Conservation (phyloP, 2,329 filamentous ascomycete genomes). For the Aspergillus tubingensis region DNA sequence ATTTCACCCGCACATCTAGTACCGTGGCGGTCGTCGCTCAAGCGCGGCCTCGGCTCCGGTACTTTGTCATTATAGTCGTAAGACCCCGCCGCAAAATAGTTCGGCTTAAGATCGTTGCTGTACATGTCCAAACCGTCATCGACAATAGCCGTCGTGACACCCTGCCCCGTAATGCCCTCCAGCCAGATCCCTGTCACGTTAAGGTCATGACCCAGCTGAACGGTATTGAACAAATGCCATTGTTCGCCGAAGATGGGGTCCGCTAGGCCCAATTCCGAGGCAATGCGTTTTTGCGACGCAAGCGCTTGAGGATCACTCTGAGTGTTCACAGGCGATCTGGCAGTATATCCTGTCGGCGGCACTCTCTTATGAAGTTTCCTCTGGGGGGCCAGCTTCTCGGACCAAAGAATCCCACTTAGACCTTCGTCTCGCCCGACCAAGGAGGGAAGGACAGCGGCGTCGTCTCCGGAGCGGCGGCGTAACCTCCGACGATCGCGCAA, state of each 20-base stretch:
- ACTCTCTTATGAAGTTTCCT: constrained; percentile 63
- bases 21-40: constrained; percentile 85
- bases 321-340: constrained; percentile 47
- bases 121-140: constrained; percentile 97
- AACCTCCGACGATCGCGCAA: constrained; percentile 63
- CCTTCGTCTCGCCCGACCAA: constrained; percentile 47
- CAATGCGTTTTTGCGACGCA: constrained; percentile 61
- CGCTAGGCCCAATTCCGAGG: constrained; percentile 68
- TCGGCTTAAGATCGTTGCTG: constrained; percentile 86
- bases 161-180: constrained; percentile 85
- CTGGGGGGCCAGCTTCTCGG: constrained; percentile 73
- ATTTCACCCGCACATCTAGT: constrained; percentile 95
- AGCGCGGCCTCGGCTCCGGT: constrained; percentile 75
- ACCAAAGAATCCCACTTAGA: constrained; percentile 73
- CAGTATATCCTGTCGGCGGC: constrained; percentile 35
- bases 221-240: constrained; percentile 89
- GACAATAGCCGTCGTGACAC: constrained; percentile 87
- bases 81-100: constrained; percentile 90
- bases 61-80: constrained; percentile 93
- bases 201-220: constrained; percentile 82
- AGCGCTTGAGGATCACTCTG: constrained; percentile 51
- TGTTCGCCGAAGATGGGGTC: constrained; percentile 93
- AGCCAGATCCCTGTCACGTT: constrained; percentile 96
- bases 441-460: constrained; percentile 4
- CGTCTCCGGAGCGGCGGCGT: constrained; percentile 47